A percentile compares a stretch with the other conserved stretches of the same genome.
These are phyloP conservation scores for Phascolomyces articulosus DNA, from an alignment of 371 early-diverging fungal genomes.

Conservation along the genomic window DNA sequence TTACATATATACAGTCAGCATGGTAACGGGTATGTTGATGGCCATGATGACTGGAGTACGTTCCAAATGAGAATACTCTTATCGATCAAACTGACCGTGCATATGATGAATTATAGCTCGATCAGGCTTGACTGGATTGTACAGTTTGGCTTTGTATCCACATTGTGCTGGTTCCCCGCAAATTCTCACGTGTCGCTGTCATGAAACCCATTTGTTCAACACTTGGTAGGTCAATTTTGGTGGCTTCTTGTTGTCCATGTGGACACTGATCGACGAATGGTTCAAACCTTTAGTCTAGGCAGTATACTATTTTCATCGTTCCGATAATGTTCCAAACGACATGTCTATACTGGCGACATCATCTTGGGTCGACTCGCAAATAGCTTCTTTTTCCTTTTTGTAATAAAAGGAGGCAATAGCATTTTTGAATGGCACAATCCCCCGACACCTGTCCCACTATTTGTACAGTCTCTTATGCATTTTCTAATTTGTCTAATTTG, in stretches of 20 bases:
- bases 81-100: conserved; percentile 1
- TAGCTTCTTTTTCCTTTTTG: background rate
- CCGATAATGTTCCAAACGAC: conserved; percentile 1
- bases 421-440: background rate
- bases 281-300: background rate
- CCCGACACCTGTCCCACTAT: background rate
- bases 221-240: background rate
- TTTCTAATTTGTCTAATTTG: conserved; percentile 1
- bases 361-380: conserved; percentile 3
- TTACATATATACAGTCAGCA: background rate
- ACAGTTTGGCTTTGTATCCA: conserved; percentile 1
- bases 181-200: background rate
- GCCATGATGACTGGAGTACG: background rate
- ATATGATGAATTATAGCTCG: conserved; percentile 1
- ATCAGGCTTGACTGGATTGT: background rate
- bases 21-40: conserved; percentile 1
- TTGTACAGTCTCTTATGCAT: background rate
- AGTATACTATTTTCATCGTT: conserved; percentile 1
- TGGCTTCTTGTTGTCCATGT: background rate
- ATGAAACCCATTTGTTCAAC: background rate
- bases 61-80: conserved; percentile 1
- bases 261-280: conserved; percentile 3
- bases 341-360: background rate
- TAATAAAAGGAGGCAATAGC: background rate
- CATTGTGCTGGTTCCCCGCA: conserved; percentile 1